Conservation (phyloP, 2,329 filamentous ascomycete genomes). For the Exophiala sp. region DNA sequence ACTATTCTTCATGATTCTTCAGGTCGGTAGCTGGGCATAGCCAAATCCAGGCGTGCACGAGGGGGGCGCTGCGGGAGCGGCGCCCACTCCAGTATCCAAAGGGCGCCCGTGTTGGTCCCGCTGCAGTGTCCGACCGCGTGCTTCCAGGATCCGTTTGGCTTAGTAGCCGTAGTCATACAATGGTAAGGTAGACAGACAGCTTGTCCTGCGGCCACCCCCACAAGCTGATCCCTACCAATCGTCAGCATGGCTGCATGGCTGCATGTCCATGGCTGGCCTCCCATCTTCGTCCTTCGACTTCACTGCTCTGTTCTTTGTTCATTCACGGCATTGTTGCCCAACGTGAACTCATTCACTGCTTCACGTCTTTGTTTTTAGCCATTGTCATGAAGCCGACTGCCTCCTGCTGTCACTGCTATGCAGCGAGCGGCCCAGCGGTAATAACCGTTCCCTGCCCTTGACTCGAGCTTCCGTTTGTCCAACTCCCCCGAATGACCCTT, state of each 20-base stretch:
- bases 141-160: conserved; percentile 21
- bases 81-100: conserved; percentile 3
- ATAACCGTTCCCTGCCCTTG: not conserved
- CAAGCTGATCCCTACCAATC: conserved; percentile 24
- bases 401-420: conserved; percentile 21
- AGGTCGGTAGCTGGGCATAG: conserved; percentile 8
- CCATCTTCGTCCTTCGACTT: conserved; percentile 18
- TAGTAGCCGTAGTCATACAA: not conserved
- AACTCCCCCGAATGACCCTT: conserved; percentile 5
- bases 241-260: conserved; percentile 16
- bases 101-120: conserved; percentile 11
- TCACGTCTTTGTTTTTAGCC: conserved; percentile 9
- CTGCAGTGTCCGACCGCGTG: conserved; percentile 23
- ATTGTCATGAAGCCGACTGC: conserved; percentile 20
- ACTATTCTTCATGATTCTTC: conserved; percentile 6
- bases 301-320: conserved; percentile 10
- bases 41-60: conserved; percentile 16
- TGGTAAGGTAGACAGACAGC: not conserved
- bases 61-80: conserved; percentile 12
- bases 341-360: conserved; percentile 10
- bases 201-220: conserved; percentile 7
- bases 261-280: conserved; percentile 1
- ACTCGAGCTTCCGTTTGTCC: not conserved
- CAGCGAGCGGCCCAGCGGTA: conserved; percentile 14
- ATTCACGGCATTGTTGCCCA: conserved; percentile 7